Evolutionary conservation across 2,329 filamentous ascomycete species (phyloP).

Genomic region (Trichoderma koningii): DNA sequence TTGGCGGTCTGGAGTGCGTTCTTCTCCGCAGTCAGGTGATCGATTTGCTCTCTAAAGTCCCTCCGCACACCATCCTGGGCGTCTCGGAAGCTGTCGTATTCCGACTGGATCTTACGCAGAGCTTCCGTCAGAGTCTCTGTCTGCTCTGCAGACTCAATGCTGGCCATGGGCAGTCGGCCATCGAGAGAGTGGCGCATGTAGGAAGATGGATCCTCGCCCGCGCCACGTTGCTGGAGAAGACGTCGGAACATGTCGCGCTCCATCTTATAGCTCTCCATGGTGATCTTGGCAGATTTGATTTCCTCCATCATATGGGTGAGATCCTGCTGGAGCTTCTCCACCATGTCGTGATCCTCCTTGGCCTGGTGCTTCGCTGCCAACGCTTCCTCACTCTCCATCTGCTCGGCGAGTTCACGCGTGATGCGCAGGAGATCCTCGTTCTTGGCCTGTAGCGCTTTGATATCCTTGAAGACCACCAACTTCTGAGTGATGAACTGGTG

Average conservation of each 20-base stretch:
- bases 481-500: slow-evolving; percentile 87
- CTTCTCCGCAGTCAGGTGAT: slow-evolving; percentile 79
- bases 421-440: slow-evolving; percentile 83
- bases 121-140: slow-evolving; percentile 69
- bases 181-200: slow-evolving; percentile 73
- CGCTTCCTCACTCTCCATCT: slow-evolving; percentile 90
- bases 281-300: slow-evolving; percentile 75
- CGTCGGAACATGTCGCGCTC: slow-evolving; percentile 98
- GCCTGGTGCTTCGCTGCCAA: slow-evolving; percentile 65
- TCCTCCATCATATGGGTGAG: slow-evolving; percentile 80
- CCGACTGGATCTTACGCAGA: slow-evolving; percentile 81
- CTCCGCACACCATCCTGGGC: slow-evolving; percentile 81
- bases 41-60: slow-evolving; percentile 81
- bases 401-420: slow-evolving; percentile 79
- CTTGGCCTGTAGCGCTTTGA: slow-evolving; percentile 81
- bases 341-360: slow-evolving; percentile 67
- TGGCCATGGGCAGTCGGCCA: slow-evolving; percentile 58
- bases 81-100: slow-evolving; percentile 87
- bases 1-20: slow-evolving; percentile 79
- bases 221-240: slow-evolving; percentile 74
- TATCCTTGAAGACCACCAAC: slow-evolving; percentile 84
- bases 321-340: slow-evolving; percentile 71
- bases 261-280: slow-evolving; percentile 89
- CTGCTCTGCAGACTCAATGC: slow-evolving; percentile 59
- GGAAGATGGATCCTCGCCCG: slow-evolving; percentile 62